Evolutionary conservation across 2,329 filamentous ascomycete genomes (phyloP).

Genomic region (Aspergillus ustus): DNA sequence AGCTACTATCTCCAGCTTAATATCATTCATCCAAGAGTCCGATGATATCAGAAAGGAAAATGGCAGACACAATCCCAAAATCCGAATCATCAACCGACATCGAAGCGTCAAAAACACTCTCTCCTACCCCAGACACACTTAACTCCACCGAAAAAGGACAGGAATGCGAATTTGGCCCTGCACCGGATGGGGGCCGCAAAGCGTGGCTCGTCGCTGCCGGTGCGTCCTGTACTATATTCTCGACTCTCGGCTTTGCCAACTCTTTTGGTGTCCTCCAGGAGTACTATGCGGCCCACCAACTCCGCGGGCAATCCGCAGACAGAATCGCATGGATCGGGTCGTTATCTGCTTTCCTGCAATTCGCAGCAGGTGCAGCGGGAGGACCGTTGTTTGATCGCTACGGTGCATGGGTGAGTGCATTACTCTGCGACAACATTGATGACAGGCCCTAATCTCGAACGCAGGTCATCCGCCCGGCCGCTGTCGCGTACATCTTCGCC

Average conservation of each 20-base stretch:
- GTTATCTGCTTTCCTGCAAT: slow-evolving; percentile 36
- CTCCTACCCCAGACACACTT: background rate
- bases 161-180: slow-evolving; percentile 23
- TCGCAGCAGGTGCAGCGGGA: slow-evolving; percentile 25
- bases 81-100: background rate
- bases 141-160: background rate
- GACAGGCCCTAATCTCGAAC: background rate
- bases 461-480: slow-evolving; percentile 24
- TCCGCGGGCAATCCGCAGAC: slow-evolving; percentile 43
- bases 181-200: slow-evolving; percentile 28
- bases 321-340: slow-evolving; percentile 54
- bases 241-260: slow-evolving; percentile 49
- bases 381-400: slow-evolving; percentile 32
- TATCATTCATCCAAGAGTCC: background rate
- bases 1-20: background rate
- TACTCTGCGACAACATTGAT: background rate
- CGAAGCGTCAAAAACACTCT: background rate
- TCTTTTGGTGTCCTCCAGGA: slow-evolving; percentile 54
- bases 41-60: background rate
- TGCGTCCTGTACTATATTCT: slow-evolving; percentile 40
- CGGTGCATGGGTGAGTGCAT: slow-evolving; percentile 31
- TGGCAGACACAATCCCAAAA: background rate
- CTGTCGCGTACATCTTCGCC: slow-evolving; percentile 54
- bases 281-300: slow-evolving; percentile 52
- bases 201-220: slow-evolving; percentile 37